These are phyloP conservation scores for Phaeotremella fagi DNA, from an alignment of 768 basidiomycete species.

Conservation along the genomic window DNA sequence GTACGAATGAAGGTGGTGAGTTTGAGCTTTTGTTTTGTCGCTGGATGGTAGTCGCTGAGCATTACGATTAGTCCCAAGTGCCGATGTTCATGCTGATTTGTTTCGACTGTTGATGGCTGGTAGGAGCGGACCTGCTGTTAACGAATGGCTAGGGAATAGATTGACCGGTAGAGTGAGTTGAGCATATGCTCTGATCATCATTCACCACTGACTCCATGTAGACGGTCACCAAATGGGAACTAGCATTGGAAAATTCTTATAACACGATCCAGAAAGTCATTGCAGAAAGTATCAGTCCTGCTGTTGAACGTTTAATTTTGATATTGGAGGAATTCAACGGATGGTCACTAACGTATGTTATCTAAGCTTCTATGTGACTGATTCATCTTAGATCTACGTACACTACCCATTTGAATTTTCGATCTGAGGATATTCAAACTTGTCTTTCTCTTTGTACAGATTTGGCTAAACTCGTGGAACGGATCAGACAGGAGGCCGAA, in stretches of 20 bases:
- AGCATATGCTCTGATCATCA: not conserved
- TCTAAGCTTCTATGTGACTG: not conserved
- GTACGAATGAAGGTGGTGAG: slow-evolving; percentile 36
- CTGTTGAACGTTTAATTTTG: slow-evolving; percentile 23
- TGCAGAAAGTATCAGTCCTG: slow-evolving; percentile 28
- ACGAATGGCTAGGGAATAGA: slow-evolving; percentile 38
- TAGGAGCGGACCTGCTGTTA: slow-evolving; percentile 22
- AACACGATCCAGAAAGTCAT: slow-evolving; percentile 25
- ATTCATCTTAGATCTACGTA: slow-evolving; percentile 1
- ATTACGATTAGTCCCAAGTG: slow-evolving; percentile 22
- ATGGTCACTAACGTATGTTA: slow-evolving; percentile 21
- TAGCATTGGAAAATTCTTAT: slow-evolving; percentile 14
- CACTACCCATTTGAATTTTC: slow-evolving; percentile 1
- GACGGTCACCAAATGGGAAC: slow-evolving; percentile 40
- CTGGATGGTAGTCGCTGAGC: too few species aligned
- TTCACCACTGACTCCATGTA: slow-evolving; percentile 6
- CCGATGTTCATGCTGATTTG: slow-evolving; percentile 34
- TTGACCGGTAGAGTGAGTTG: slow-evolving; percentile 31
- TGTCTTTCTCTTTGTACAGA: slow-evolving; percentile 12
- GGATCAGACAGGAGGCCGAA: slow-evolving; percentile 21
- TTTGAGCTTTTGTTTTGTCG: too few species aligned
- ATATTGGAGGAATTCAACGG: slow-evolving; percentile 31
- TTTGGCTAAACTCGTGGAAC: slow-evolving; percentile 17
- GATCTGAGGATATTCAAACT: slow-evolving; percentile 1
- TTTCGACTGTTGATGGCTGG: slow-evolving; percentile 37